phyloP scores from a whole-genome alignment of 345 rosid species.

The Cardamine occulta region DNA sequence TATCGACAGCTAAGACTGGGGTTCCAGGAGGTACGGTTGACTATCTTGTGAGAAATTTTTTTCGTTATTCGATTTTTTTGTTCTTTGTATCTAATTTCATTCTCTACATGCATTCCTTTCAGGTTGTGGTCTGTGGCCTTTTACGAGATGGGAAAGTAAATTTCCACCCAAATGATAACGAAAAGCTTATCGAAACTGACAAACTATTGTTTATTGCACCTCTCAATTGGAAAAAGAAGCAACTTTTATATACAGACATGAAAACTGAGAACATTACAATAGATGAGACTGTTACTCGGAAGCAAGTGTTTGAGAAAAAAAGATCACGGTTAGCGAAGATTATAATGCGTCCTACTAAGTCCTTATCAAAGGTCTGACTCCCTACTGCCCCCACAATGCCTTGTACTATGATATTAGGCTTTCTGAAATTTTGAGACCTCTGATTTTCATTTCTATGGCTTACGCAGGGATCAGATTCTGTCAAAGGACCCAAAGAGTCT shows the following conservation, averaged over 20 bases:
- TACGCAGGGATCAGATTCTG: conserved; percentile 65
- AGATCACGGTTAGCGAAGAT: conserved; percentile 54
- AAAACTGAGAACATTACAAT: conserved; percentile 45
- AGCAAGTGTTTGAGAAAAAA: conserved; percentile 53
- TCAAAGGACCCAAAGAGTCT: conserved; percentile 77
- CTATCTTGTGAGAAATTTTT: conserved; percentile 18
- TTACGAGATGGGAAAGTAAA: conserved; percentile 68
- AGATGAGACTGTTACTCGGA: conserved; percentile 43
- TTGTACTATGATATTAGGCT: neutral
- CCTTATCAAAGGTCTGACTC: conserved; percentile 72
- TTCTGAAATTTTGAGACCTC: conserved; percentile 3
- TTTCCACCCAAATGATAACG: conserved; percentile 88
- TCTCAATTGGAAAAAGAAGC: conserved; percentile 59
- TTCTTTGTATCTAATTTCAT: conserved; percentile 16
- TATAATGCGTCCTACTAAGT: conserved; percentile 56
- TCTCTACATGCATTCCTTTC: conserved; percentile 38
- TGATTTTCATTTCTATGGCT: conserved; percentile 32
- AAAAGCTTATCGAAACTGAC: conserved; percentile 68
- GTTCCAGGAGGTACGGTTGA: conserved; percentile 66
- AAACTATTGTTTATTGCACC: conserved; percentile 89
- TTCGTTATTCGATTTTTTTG: conserved; percentile 10
- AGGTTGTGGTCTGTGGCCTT: conserved; percentile 96
- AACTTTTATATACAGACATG: conserved; percentile 50
- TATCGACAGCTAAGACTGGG: conserved; percentile 74
- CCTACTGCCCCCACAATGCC: neutral